A percentile compares a stretch with the other conserved stretches of the same genome.
phyloP scores from a whole-genome alignment of 371 early-diverging fungal genomes.

The Rhizopus stolonifer region DNA sequence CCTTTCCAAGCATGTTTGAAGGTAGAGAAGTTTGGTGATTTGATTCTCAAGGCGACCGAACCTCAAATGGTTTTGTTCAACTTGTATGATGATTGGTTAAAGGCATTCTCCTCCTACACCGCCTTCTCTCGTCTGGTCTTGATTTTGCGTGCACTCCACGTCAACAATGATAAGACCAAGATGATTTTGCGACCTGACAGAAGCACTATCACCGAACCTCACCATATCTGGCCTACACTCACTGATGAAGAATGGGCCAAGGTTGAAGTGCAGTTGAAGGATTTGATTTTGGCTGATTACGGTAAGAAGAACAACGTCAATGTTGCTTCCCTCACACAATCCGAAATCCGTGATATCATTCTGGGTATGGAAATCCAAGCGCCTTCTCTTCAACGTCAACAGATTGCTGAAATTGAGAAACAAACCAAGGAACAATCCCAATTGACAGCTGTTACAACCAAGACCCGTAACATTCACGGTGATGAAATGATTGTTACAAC shows the following conservation, averaged over 20 bases:
- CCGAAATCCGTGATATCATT: conserved; percentile 98
- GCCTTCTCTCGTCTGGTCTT: conserved; percentile 97
- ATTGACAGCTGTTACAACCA: conserved; percentile 94
- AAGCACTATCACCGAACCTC: conserved; percentile 89
- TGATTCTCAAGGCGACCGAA: conserved; percentile 96
- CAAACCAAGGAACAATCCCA: conserved; percentile 91
- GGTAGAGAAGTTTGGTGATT: conserved; percentile 97
- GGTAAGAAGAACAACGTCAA: conserved; percentile 99
- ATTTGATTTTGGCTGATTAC: conserved; percentile 97
- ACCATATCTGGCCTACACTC: conserved; percentile 97
- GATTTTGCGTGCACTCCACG: conserved; percentile 94
- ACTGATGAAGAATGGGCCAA: conserved; percentile 98
- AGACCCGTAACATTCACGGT: conserved; percentile 95
- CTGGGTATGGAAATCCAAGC: conserved; percentile 99
- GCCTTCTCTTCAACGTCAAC: conserved; percentile 95
- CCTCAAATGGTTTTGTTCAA: conserved; percentile 94
- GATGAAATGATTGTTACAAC: conserved; percentile 98
- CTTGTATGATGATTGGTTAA: conserved; percentile 95
- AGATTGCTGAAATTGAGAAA: conserved; percentile 96
- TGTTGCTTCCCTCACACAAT: conserved; percentile 92
- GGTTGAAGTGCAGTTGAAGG: conserved; percentile 95
- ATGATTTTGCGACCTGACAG: conserved; percentile 94
- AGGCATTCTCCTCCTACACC: conserved; percentile 93
- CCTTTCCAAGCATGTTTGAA: conserved; percentile 98
- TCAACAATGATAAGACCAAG: conserved; percentile 95